Conservation (phyloP, 257 asterid species). For the Linderniella brevidens region DNA sequence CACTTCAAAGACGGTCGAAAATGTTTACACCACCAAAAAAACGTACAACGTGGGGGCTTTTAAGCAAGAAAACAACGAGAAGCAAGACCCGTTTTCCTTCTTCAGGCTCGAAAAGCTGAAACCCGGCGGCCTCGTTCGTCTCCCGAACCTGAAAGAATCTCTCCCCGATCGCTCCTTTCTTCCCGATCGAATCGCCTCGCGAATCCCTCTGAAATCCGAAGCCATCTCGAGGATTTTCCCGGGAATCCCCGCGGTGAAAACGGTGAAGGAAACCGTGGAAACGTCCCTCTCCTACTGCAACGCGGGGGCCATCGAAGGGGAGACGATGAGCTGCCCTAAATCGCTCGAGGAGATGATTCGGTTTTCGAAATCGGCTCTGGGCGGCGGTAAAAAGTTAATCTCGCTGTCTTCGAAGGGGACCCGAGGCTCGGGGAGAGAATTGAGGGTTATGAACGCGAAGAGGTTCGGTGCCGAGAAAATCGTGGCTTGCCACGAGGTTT, state of each 20-base stretch:
- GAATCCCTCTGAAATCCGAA: neutral
- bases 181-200: neutral
- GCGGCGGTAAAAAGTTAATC: neutral
- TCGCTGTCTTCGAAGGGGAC: neutral
- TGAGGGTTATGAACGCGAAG: neutral
- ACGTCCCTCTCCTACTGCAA: neutral
- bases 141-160: neutral
- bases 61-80: neutral
- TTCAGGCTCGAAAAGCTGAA: neutral
- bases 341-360: neutral
- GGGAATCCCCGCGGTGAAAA: neutral
- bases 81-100: neutral
- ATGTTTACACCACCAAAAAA: neutral
- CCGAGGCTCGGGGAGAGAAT: neutral
- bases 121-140: neutral
- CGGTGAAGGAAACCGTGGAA: neutral
- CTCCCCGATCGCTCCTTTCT: constrained; percentile 1
- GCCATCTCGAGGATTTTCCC: neutral
- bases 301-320: neutral
- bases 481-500: neutral
- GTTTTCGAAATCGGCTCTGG: neutral
- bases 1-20: neutral
- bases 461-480: neutral
- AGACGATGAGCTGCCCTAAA: constrained; percentile 1
- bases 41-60: neutral